phyloP scores from a whole-genome alignment of 1,284 basidiomycete genomes.

The Pseudozyma pruni region DNA sequence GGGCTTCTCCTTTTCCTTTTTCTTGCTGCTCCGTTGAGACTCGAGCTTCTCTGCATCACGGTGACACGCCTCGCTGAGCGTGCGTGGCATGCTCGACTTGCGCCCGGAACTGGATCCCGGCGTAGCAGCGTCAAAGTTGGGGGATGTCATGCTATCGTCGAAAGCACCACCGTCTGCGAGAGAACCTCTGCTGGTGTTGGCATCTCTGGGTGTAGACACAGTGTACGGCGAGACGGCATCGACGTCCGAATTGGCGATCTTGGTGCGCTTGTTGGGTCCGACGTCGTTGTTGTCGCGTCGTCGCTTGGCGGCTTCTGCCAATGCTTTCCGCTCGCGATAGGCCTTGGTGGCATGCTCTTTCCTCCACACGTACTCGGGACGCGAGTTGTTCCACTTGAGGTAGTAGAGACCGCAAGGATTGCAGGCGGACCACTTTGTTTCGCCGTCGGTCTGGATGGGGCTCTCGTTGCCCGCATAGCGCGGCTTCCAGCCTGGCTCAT shows the following conservation, averaged over 20 bases:
- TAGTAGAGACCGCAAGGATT: conserved; percentile 65
- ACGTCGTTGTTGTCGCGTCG: conserved; percentile 10
- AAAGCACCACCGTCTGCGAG: conserved; percentile 6
- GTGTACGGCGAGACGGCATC: conserved; percentile 30
- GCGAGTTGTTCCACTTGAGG: conserved; percentile 54
- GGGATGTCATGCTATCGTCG: conserved; percentile 22
- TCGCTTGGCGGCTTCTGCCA: conserved; percentile 29
- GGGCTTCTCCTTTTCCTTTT: conserved; percentile 33
- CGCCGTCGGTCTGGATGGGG: conserved; percentile 42
- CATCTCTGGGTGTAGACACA: conserved; percentile 15
- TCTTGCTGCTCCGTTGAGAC: conserved; percentile 30
- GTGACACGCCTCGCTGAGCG: conserved; percentile 47
- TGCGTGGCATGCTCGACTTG: conserved; percentile 44
- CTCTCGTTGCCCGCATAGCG: conserved; percentile 18
- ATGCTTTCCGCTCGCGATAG: conserved; percentile 29
- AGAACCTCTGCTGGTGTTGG: conserved; percentile 1
- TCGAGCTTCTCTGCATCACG: conserved; percentile 47
- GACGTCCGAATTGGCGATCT: conserved; percentile 18
- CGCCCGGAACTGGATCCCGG: conserved; percentile 19
- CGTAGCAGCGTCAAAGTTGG: conserved; percentile 26
- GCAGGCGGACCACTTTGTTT: conserved; percentile 58
- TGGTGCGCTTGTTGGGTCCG: conserved; percentile 23
- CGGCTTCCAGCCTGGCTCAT: conserved; percentile 19
- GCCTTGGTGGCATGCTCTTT: conserved; percentile 42
- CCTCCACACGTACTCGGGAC: conserved; percentile 55